phyloP scores from a whole-genome alignment of 208 protist genomes.

The Crithidia mellificae region DNA sequence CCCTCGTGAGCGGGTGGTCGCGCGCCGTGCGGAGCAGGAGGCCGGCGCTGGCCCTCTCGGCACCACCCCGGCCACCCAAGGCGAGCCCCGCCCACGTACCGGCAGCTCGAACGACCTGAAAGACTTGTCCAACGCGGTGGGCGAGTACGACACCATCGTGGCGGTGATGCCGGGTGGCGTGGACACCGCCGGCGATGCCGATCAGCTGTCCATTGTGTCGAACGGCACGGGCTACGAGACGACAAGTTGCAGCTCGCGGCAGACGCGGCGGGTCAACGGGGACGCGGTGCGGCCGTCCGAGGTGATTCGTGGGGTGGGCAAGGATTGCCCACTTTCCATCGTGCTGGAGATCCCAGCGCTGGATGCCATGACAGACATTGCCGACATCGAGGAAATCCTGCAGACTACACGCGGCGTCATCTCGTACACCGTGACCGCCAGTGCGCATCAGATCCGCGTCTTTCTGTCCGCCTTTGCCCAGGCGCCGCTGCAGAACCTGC shows the following conservation, averaged over 20 bases:
- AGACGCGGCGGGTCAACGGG: slow-evolving; percentile 19
- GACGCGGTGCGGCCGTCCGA: slow-evolving; percentile 10
- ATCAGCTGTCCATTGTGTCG: slow-evolving; percentile 28
- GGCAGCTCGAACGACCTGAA: slow-evolving; percentile 29
- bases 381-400: slow-evolving; percentile 81
- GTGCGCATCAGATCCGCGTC: slow-evolving; percentile 58
- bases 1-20: slow-evolving; percentile 38
- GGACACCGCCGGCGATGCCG: slow-evolving; percentile 9
- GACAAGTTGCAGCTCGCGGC: slow-evolving; percentile 23
- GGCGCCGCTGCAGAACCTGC: slow-evolving; percentile 44
- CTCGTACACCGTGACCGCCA: slow-evolving; percentile 78
- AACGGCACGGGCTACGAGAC: slow-evolving; percentile 25
- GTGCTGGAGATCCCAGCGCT: slow-evolving; percentile 80
- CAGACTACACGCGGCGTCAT: slow-evolving; percentile 78
- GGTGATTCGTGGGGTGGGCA: slow-evolving; percentile 25
- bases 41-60: neutral
- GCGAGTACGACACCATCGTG: slow-evolving; percentile 26
- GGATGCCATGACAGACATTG: slow-evolving; percentile 43
- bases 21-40: slow-evolving; percentile 32
- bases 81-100: neutral
- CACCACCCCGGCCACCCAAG: neutral
- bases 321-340: slow-evolving; percentile 59
- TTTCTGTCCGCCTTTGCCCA: slow-evolving; percentile 54
- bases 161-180: neutral
- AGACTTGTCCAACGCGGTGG: slow-evolving; percentile 14